These are phyloP conservation scores for Solanum virginianum DNA, from an alignment of 257 asterid genomes.

Conservation along the genomic window DNA sequence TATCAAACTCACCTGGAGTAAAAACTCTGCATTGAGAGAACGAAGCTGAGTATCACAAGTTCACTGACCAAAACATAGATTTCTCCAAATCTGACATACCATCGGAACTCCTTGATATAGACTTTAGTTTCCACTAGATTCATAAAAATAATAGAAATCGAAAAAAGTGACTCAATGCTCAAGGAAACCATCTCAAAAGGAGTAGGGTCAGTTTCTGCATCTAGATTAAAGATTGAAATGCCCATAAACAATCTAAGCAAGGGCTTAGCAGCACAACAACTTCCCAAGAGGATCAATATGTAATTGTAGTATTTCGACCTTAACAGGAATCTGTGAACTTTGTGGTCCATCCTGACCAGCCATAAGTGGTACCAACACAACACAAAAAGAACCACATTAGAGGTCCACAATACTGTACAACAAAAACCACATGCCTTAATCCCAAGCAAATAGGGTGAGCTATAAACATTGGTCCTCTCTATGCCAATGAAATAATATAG, in stretches of 20 bases:
- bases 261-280: constrained; percentile 56
- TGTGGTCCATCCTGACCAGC: no score
- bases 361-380: no score
- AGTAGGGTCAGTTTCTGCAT: constrained; percentile 39
- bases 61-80: constrained; percentile 61
- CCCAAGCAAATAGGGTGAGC: no score
- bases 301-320: constrained; percentile 51
- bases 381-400: no score
- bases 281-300: constrained; percentile 36
- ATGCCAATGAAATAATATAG: no score
- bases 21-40: constrained; percentile 38
- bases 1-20: constrained; percentile 33
- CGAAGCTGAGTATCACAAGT: constrained; percentile 48
- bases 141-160: constrained; percentile 62
- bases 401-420: no score
- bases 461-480: no score
- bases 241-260: constrained; percentile 50
- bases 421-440: no score
- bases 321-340: constrained; percentile 35
- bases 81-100: constrained; percentile 73
- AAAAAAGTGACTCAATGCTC: constrained; percentile 45
- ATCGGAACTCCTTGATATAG: constrained; percentile 64
- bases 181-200: constrained; percentile 73
- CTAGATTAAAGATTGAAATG: constrained; percentile 48
- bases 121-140: constrained; percentile 50